Evolutionary conservation across 1,284 basidiomycete genomes (phyloP).

Genomic region (Meira miltonrushii): DNA sequence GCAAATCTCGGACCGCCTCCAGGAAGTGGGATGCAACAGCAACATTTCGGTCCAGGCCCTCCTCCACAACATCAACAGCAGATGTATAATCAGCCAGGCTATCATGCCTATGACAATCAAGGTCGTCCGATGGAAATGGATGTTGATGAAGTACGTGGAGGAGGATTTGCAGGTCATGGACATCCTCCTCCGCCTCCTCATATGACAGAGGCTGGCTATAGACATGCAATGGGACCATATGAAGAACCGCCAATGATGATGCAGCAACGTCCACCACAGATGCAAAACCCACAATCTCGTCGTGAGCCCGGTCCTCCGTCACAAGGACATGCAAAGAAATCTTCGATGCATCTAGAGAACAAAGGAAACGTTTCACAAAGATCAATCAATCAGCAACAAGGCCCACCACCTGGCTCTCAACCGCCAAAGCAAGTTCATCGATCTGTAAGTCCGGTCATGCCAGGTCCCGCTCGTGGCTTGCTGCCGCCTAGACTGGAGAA

Average conservation of each 20-base stretch:
- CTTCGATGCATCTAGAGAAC: background rate
- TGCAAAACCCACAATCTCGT: background rate
- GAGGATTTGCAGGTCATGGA: conserved; percentile 2
- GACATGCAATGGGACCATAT: background rate
- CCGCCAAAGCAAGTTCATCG: conserved; percentile 4
- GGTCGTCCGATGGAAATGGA: conserved; percentile 1
- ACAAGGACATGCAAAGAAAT: background rate
- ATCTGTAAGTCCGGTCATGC: conserved; percentile 14
- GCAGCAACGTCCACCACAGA: background rate
- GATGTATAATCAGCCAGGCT: conserved; percentile 24
- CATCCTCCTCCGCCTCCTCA: background rate
- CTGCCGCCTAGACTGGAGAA: conserved; percentile 8
- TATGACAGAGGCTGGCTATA: background rate
- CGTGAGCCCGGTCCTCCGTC: too few relatives aligned
- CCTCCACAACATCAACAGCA: background rate
- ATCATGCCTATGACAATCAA: conserved; percentile 5
- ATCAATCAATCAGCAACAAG: background rate
- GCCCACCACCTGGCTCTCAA: background rate
- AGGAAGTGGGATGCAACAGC: background rate
- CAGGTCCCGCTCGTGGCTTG: conserved; percentile 15
- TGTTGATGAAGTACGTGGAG: conserved; percentile 1
- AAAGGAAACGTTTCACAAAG: background rate
- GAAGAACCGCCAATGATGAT: background rate
- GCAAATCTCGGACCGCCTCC: background rate
- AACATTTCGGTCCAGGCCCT: background rate